Conservation (phyloP, 2,329 filamentous ascomycete genomes). For the Fusarium concolor region DNA sequence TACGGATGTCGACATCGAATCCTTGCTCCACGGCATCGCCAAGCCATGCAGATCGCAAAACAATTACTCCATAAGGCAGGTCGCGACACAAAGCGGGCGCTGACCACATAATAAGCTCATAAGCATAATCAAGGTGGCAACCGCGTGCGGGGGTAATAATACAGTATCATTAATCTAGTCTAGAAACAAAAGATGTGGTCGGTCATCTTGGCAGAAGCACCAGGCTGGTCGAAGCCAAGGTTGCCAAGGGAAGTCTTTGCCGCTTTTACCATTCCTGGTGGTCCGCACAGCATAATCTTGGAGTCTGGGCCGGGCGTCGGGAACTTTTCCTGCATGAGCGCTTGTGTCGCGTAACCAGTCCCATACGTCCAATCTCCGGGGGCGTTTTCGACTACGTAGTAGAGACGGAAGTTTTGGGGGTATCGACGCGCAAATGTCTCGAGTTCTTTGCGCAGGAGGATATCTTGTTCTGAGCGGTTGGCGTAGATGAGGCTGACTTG, state of each 20-base stretch:
- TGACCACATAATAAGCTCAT: slow-evolving; percentile 36
- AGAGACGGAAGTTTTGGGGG: slow-evolving; percentile 65
- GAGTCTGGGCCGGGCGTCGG: slow-evolving; percentile 58
- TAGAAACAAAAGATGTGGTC: slow-evolving; percentile 69
- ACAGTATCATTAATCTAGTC: background rate
- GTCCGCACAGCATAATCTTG: slow-evolving; percentile 70
- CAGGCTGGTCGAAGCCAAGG: slow-evolving; percentile 64
- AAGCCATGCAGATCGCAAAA: slow-evolving; percentile 18
- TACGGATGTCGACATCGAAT: slow-evolving; percentile 33
- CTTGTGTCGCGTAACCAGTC: slow-evolving; percentile 62
- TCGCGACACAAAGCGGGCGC: slow-evolving; percentile 8
- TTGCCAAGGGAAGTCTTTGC: slow-evolving; percentile 62
- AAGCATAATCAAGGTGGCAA: slow-evolving; percentile 18
- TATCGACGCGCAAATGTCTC: slow-evolving; percentile 64
- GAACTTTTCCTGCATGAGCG: slow-evolving; percentile 61
- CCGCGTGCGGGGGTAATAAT: background rate
- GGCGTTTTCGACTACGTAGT: slow-evolving; percentile 65
- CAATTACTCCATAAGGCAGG: slow-evolving; percentile 32
- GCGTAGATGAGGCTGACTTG: slow-evolving; percentile 69
- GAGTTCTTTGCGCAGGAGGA: slow-evolving; percentile 67
- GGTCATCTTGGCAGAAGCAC: slow-evolving; percentile 61
- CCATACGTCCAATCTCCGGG: slow-evolving; percentile 60
- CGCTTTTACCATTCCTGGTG: slow-evolving; percentile 69
- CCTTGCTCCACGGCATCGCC: slow-evolving; percentile 15
- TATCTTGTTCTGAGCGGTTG: slow-evolving; percentile 69